phyloP scores from a whole-genome alignment of 164 flowering plant genomes.

The Protea cynaroides region DNA sequence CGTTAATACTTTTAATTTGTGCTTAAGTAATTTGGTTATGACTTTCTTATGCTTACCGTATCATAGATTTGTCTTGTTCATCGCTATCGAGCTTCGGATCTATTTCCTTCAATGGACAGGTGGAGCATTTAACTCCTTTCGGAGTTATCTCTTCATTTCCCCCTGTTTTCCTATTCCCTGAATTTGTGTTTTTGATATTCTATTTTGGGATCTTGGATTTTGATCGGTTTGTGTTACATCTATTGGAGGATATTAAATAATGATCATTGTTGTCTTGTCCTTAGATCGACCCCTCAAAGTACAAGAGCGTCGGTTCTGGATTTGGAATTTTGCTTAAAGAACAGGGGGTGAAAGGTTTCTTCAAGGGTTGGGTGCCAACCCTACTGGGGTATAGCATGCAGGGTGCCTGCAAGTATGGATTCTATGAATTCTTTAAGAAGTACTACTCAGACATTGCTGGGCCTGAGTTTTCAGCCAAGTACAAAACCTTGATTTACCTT shows the following conservation, averaged over 20 bases:
- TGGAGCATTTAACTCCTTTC: too few relatives aligned
- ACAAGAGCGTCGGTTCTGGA: constrained; percentile 63
- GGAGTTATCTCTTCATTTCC: not conserved
- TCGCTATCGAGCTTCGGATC: too few relatives aligned
- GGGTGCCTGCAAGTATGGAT: constrained; percentile 81
- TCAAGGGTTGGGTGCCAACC: constrained; percentile 89
- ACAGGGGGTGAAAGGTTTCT: constrained; percentile 73
- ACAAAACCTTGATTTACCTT: constrained; percentile 77
- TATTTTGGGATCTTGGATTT: not conserved
- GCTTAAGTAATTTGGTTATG: too few relatives aligned
- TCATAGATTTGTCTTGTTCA: too few relatives aligned
- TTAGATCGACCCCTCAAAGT: constrained; percentile 79
- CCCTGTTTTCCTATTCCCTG: not conserved
- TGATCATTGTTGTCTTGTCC: not conserved
- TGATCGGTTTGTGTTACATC: not conserved
- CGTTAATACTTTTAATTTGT: too few relatives aligned
- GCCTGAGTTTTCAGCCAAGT: constrained; percentile 73
- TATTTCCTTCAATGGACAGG: too few relatives aligned
- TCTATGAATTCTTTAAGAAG: constrained; percentile 87
- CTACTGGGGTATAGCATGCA: constrained; percentile 85
- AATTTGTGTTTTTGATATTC: too few relatives aligned
- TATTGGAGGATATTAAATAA: not conserved
- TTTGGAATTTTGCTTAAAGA: constrained; percentile 70
- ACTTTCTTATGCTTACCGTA: too few relatives aligned
- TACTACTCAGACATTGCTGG: constrained; percentile 85